phyloP scores from a whole-genome alignment of 2,329 filamentous ascomycete species.

The Phialemonium atrogriseum region DNA sequence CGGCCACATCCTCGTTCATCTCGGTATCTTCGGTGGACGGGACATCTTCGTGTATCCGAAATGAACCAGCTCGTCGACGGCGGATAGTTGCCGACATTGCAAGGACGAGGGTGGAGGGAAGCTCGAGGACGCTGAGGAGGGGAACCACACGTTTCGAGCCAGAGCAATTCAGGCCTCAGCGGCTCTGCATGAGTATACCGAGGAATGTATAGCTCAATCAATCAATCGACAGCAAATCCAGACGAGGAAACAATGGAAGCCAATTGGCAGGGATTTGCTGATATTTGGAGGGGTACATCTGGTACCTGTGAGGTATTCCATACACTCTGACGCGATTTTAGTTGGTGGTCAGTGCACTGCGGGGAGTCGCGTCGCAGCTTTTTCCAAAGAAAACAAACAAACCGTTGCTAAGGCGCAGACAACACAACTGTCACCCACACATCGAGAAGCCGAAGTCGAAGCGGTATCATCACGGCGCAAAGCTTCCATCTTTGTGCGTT shows the following conservation, averaged over 20 bases:
- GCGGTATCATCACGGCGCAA: slow-evolving; percentile 4
- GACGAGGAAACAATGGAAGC: slow-evolving; percentile 1
- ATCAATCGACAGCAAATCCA: slow-evolving; percentile 1
- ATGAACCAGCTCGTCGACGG: slow-evolving; percentile 26
- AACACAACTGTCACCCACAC: slow-evolving; percentile 2
- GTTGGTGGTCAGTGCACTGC: too few species aligned
- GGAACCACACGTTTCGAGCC: too few species aligned
- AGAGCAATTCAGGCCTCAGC: too few species aligned
- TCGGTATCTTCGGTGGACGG: slow-evolving; percentile 39
- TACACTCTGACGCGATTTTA: too few species aligned
- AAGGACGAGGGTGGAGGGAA: slow-evolving; percentile 2
- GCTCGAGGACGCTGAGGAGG: too few species aligned
- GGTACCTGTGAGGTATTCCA: too few species aligned
- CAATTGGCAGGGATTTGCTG: slow-evolving; percentile 7
- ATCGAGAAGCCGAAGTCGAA: too few species aligned
- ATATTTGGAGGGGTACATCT: too few species aligned
- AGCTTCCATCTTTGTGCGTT: neutral
- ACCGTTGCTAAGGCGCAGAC: slow-evolving; percentile 4
- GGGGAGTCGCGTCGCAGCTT: slow-evolving; percentile 3
- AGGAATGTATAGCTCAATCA: too few species aligned
- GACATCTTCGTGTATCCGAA: slow-evolving; percentile 42
- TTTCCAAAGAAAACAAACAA: slow-evolving; percentile 6
- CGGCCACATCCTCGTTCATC: slow-evolving; percentile 35
- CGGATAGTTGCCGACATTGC: slow-evolving; percentile 12
- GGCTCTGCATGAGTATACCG: too few species aligned